phyloP scores from a whole-genome alignment of 2,329 filamentous ascomycete genomes.

The Sclerotinia subarctica region DNA sequence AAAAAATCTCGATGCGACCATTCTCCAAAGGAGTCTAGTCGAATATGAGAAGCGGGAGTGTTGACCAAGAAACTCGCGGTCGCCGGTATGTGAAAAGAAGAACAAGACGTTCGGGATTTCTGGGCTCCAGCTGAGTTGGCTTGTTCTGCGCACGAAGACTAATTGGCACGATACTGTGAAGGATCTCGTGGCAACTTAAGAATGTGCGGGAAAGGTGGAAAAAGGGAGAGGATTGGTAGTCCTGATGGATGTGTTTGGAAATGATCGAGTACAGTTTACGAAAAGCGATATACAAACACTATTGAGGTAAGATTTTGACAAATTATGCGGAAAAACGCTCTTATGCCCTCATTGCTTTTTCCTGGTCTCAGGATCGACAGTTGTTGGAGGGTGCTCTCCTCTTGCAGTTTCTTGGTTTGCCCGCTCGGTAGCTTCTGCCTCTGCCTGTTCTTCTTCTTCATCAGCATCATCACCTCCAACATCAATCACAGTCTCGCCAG shows the following conservation, averaged over 20 bases:
- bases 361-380: conserved; percentile 22
- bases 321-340: not conserved
- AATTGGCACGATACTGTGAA: conserved; percentile 84
- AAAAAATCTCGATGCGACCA: conserved; percentile 20
- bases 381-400: not conserved
- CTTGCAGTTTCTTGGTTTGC: not conserved
- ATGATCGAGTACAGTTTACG: not conserved
- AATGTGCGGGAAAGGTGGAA: conserved; percentile 61
- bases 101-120: conserved; percentile 40
- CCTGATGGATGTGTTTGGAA: not conserved
- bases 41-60: conserved; percentile 26
- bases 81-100: conserved; percentile 34
- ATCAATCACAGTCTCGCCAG: conserved; percentile 78
- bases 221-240: not conserved
- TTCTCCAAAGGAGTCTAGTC: conserved; percentile 23
- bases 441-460: conserved; percentile 38
- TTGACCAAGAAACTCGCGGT: conserved; percentile 31
- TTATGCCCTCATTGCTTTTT: conserved; percentile 24
- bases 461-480: conserved; percentile 62
- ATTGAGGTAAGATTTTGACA: not conserved
- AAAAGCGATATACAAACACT: not conserved
- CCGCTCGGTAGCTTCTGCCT: conserved; percentile 3
- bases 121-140: conserved; percentile 38
- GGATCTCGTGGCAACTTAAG: conserved; percentile 88
- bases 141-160: conserved; percentile 90